Percentiles rank a stretch among this genome's conserved stretches.
Evolutionary conservation across 257 asterid genomes (phyloP).

Genomic region (Knoxia roxburghii): DNA sequence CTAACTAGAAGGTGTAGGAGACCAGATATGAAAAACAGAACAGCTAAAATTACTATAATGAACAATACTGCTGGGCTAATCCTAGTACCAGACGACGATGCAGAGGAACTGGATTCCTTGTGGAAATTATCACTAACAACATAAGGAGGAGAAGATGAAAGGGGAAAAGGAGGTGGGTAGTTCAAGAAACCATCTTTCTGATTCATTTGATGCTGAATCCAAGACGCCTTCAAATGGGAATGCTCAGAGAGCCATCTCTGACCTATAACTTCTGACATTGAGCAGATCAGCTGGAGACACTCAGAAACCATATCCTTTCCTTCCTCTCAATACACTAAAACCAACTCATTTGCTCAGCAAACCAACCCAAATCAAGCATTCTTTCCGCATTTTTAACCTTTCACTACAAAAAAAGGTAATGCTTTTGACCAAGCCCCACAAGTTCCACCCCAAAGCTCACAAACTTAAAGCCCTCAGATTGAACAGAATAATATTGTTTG

Average conservation of each 20-base stretch:
- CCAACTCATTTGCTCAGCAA: constrained; percentile 22
- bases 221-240: constrained; percentile 48
- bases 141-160: constrained; percentile 32
- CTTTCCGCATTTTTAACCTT: constrained; percentile 8
- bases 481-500: neutral
- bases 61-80: constrained; percentile 87
- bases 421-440: constrained; percentile 10
- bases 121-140: constrained; percentile 26
- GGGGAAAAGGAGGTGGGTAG: constrained; percentile 42
- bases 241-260: constrained; percentile 37
- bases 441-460: constrained; percentile 6
- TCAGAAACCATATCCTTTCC: constrained; percentile 10
- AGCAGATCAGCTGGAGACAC: constrained; percentile 34
- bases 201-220: constrained; percentile 44
- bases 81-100: constrained; percentile 51
- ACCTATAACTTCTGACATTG: constrained; percentile 30
- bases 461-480: constrained; percentile 11
- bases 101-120: constrained; percentile 29
- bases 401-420: constrained; percentile 2
- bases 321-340: constrained; percentile 5
- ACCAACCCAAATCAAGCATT: constrained; percentile 11
- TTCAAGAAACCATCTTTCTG: constrained; percentile 44
- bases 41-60: constrained; percentile 72
- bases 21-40: constrained; percentile 87
- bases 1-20: constrained; percentile 88